Evolutionary conservation across 495 filamentous ascomycete species (phyloP).

Genomic region (Haplographium delicatum): DNA sequence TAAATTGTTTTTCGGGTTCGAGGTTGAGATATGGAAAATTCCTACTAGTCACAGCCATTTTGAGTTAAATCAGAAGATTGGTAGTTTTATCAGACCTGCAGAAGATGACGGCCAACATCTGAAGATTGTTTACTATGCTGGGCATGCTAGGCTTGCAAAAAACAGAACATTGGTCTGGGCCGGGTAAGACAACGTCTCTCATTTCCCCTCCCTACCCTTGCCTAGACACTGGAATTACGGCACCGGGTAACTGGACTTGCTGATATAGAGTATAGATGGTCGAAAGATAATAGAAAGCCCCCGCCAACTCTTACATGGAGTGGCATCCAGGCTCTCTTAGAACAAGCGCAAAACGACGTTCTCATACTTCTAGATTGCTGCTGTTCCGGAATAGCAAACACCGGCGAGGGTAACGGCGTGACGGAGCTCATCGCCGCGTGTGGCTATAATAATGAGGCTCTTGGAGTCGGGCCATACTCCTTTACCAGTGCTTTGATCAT

Average conservation of each 20-base stretch:
- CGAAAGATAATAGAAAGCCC: no score
- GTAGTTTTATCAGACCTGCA: neutral
- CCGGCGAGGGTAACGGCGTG: slow-evolving; percentile 32
- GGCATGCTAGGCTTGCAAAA: neutral
- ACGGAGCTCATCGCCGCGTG: slow-evolving; percentile 29
- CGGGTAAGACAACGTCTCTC: neutral
- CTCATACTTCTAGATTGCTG: neutral
- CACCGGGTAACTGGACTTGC: neutral
- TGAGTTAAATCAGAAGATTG: neutral
- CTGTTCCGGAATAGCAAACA: neutral
- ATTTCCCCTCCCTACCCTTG: neutral
- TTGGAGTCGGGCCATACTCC: neutral
- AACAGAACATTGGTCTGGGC: neutral
- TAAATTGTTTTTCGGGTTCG: neutral
- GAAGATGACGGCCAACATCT: neutral
- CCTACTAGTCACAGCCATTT: neutral
- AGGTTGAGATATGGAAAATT: slow-evolving; percentile 1
- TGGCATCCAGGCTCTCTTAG: neutral
- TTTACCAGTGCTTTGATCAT: neutral
- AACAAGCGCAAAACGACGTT: neutral
- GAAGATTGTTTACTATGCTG: neutral
- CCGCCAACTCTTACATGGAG: neutral
- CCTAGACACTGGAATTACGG: neutral
- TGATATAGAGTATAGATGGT: neutral
- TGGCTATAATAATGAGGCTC: neutral